Base-by-base conservation (phyloP, 2,329 filamentous ascomycete species). In the Fusarium hainanense region DNA sequence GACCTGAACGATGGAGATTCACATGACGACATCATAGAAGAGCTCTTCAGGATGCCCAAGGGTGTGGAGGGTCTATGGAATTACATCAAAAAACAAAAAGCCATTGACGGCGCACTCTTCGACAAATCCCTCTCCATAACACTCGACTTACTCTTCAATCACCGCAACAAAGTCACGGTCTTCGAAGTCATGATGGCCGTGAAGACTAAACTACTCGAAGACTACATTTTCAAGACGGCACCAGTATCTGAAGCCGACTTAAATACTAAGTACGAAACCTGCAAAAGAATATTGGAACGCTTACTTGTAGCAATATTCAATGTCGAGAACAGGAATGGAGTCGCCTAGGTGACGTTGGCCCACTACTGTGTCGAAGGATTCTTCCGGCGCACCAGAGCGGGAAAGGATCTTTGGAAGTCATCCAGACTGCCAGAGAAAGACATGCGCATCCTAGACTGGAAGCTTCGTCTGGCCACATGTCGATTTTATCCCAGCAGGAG, bases 1-100 rank as follows among this genome's bases (percentile, higher is more conserved):
- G 57, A 57, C 1, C 10, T 64, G 1, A 56, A 55, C 10, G 60
- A 64, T 12, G 61, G 50, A 4, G 56, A 64, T 10, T 12, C 40
- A 2, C 2, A 21, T 4, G 2, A 23, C 0, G 4, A 40, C 13
- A 55, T 60, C 8, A 13, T 28, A 0, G 10, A 27, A 6, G 37
- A 57, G 11, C 10, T 64, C 4, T 4, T 14, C 8, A 8, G 6
- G 10, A 55, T 30, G 28, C 61, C 56, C 1, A 2, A 18, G 13
- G 56, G 18, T 11, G 21, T 60, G 1, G 27, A 20, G 37, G 18
- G n/a, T 4, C n/a, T 64, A 7, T 64, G 60, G 7, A 25, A 6
- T 1, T 57, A 61, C 13, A 40, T 55, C 7, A 1, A 60, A 10
- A 16, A 12, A 3, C 61, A 57, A 6, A 28, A 32, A 6, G 44